Base-by-base conservation (phyloP, 495 filamentous ascomycete species). In the Aspergillus cristatus region DNA sequence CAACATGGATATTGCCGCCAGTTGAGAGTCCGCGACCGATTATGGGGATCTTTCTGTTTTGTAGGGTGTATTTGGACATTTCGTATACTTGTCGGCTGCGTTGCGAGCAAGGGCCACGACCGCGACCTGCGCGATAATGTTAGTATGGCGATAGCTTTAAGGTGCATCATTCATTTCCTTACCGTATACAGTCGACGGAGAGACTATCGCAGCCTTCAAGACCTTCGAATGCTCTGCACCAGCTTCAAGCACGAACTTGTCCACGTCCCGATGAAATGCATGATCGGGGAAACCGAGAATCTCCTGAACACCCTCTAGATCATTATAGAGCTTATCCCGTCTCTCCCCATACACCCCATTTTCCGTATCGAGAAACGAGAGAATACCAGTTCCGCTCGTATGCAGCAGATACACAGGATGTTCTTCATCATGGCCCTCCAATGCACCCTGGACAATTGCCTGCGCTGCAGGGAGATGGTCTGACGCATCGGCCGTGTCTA, bases 181-280 rank as follows among this genome's bases (percentile, higher is more conserved):
- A 34, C 82, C 84, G 54, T 87, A 87, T 50, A 89, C 88, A 5
- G 72, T 76, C 1, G 82, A 79, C 3, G 84, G 83, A 29, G 74
- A 82, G 11, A 88, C 64, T 41, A 90, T 74, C 3, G 83, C 78
- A 1, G 74, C 76, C 46, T 70, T 75, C 12, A 81, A 64, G 14
- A 53, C 60, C 29, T 67, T 61, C 10, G 62, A 51, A 42, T 73
- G 35, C 30, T 44, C 40, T 0, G 51, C 45, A 3, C 55, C 60
- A 4, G 66, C 55, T 0, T 40, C 57, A 6, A 76, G 53, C 11
- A 76, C 55, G 32, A 73, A 56, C 31, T 61, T 65, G 46, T 78
- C 72, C 7, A 71, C 65, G 43, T 67, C 57, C 3, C 70, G 63
- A 51, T 76, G 74, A 2, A 50, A 47, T 0, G 68, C 72, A 6